phyloP scores from a whole-genome alignment of 768 basidiomycete species.

The Leccinum disarticulatum region DNA sequence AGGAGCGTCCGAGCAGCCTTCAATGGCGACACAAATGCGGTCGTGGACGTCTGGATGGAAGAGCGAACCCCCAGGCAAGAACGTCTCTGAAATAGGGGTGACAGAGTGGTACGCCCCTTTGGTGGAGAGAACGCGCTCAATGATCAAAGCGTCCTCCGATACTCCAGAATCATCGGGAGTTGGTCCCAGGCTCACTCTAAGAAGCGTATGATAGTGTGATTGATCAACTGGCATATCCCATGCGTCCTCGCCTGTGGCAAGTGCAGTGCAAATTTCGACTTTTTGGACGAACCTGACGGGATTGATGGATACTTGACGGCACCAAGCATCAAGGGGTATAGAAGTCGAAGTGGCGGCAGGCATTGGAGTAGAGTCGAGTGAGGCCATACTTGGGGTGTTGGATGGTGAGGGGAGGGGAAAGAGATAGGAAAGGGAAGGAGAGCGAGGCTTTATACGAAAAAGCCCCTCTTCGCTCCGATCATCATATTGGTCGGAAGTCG shows the following conservation, averaged over 20 bases:
- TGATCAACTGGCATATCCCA: background rate
- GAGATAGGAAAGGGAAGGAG: too few species aligned
- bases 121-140: conserved; percentile 19
- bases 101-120: conserved; percentile 6
- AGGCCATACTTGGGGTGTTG: too few species aligned
- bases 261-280: background rate
- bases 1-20: background rate
- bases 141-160: conserved; percentile 1
- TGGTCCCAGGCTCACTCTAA: background rate
- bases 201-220: background rate
- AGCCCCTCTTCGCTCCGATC: too few species aligned
- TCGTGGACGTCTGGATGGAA: conserved; percentile 16
- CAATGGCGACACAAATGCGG: background rate
- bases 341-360: too few species aligned
- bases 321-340: background rate
- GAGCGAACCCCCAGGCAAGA: background rate
- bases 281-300: background rate
- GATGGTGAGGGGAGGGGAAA: too few species aligned
- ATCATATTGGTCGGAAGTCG: too few species aligned
- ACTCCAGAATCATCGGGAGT: background rate
- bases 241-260: background rate
- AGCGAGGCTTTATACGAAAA: too few species aligned
- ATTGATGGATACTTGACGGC: background rate
- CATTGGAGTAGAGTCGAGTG: too few species aligned
- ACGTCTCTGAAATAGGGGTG: background rate